Evolutionary conservation across 768 basidiomycete genomes (phyloP).

Genomic region (Naganishia randhawae): DNA sequence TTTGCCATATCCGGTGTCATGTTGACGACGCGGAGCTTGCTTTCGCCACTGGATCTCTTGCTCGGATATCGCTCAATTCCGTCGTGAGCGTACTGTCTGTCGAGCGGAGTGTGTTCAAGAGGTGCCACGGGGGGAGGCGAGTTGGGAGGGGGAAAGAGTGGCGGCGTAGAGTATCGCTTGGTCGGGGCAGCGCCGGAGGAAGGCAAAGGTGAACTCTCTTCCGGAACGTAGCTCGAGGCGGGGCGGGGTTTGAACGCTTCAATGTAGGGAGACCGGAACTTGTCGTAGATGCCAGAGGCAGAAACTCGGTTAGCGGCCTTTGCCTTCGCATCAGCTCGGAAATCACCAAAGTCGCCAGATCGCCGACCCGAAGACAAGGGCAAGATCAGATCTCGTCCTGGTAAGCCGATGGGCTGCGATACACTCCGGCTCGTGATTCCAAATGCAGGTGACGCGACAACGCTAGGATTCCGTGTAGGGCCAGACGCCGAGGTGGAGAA

Average conservation of each 20-base stretch:
- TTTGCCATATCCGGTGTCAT: neutral
- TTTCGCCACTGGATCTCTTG: neutral
- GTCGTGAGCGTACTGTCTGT: neutral
- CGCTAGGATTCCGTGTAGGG: neutral
- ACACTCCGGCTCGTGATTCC: slow-evolving; percentile 9
- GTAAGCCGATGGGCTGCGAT: slow-evolving; percentile 7
- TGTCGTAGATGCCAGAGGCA: slow-evolving; percentile 24
- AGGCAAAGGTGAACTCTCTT: neutral
- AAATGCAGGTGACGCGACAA: neutral
- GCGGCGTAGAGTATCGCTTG: slow-evolving; percentile 23
- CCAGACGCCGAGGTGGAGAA: neutral
- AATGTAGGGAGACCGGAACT: slow-evolving; percentile 19
- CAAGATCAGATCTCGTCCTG: slow-evolving; percentile 8
- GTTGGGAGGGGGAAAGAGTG: slow-evolving; percentile 19
- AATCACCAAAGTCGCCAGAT: slow-evolving; percentile 10
- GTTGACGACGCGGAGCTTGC: slow-evolving; percentile 23
- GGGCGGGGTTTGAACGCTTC: slow-evolving; percentile 2
- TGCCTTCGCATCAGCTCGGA: slow-evolving; percentile 5
- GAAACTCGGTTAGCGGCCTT: slow-evolving; percentile 19
- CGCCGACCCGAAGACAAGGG: slow-evolving; percentile 3
- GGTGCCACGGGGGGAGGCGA: slow-evolving; percentile 17
- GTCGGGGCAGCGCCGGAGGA: neutral
- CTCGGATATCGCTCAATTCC: neutral
- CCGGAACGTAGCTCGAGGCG: slow-evolving; percentile 4
- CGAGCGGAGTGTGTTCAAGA: neutral